Conservation (phyloP, 2,329 filamentous ascomycete genomes). For the Pseudogymnoascus sp. region DNA sequence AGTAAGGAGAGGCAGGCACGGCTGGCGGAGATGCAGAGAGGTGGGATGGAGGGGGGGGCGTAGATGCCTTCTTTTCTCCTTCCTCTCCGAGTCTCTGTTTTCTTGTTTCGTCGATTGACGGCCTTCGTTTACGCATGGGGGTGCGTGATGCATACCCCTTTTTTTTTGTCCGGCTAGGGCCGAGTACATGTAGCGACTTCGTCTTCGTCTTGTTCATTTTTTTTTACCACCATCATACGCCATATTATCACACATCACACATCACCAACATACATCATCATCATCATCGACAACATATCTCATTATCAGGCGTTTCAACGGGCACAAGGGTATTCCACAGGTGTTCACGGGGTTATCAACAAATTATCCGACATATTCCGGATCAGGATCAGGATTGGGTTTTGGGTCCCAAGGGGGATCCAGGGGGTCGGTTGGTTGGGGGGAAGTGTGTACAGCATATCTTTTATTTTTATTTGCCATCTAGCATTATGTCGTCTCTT, state of each 20-base stretch:
- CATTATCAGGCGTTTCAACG: no score
- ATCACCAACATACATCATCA: background rate
- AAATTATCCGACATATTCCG: no score
- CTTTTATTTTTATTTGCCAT: background rate
- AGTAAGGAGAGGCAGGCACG: background rate
- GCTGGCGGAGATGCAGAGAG: background rate
- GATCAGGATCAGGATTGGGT: no score
- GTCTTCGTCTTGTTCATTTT: background rate
- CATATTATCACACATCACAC: background rate
- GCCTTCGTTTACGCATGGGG: no score
- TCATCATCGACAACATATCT: background rate
- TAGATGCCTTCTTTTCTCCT: background rate
- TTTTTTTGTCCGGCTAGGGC: background rate
- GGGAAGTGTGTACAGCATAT: background rate
- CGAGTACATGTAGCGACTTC: background rate
- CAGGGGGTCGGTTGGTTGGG: no score
- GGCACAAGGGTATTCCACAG: no score
- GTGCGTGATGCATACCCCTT: no score
- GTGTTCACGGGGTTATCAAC: no score
- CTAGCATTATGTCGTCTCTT: background rate
- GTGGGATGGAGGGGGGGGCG: background rate
- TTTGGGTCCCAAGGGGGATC: no score
- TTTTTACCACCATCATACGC: background rate
- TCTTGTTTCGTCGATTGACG: no score
- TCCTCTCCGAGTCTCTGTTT: background rate